phyloP scores from a whole-genome alignment of 495 filamentous ascomycete species.

The Hapsidospora chrysogenum region DNA sequence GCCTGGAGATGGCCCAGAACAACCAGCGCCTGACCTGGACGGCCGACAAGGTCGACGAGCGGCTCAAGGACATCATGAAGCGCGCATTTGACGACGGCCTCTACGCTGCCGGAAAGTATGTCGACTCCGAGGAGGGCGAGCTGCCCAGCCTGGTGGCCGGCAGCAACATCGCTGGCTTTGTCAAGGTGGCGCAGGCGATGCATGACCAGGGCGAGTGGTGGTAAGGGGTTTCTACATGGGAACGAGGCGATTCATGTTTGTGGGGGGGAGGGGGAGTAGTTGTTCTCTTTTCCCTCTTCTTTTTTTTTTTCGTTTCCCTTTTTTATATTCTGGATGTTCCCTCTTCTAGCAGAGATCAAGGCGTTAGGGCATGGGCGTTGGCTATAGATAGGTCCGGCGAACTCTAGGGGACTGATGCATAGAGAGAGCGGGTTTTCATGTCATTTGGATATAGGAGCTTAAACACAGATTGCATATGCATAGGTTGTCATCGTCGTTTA shows the following conservation, averaged over 20 bases:
- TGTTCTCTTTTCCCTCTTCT: background rate
- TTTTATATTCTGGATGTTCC: background rate
- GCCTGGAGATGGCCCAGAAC: constrained; percentile 99
- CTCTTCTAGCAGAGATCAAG: no score
- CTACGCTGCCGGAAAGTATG: constrained; percentile 76
- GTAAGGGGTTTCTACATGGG: constrained; percentile 14
- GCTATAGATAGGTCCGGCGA: no score
- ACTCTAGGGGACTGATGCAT: no score
- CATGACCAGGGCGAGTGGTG: constrained; percentile 97
- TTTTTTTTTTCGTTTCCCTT: background rate
- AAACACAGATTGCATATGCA: no score
- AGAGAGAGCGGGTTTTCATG: no score
- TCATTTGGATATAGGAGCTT: no score
- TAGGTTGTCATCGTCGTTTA: no score
- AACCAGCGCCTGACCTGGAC: constrained; percentile 72
- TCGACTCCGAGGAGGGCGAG: constrained; percentile 57
- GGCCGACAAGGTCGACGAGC: constrained; percentile 74
- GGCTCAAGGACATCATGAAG: constrained; percentile 90
- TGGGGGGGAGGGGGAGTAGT: no score
- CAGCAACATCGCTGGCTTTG: constrained; percentile 93
- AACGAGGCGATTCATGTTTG: background rate
- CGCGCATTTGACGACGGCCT: constrained; percentile 84
- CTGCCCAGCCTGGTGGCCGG: constrained; percentile 83
- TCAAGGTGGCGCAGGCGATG: constrained; percentile 92
- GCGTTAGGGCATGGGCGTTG: no score